Evolutionary conservation across 2,329 filamentous ascomycete genomes (phyloP).

Genomic region (Dactylellina parvicollis): DNA sequence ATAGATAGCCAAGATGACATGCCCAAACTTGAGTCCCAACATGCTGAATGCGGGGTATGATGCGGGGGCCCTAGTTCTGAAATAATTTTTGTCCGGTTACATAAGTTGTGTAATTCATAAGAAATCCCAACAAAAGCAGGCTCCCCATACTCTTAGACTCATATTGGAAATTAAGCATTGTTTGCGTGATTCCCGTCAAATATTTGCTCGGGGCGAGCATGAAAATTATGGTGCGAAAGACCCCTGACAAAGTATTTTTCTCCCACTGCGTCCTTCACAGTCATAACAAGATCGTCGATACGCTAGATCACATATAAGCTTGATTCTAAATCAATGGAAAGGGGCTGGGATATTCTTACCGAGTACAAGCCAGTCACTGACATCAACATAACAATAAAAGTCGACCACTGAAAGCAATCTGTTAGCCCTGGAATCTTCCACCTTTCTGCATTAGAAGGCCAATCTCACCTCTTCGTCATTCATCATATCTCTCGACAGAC

Average conservation of each 20-base stretch:
- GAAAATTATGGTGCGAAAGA: conserved; percentile 17
- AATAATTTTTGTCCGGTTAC: background rate
- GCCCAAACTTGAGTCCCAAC: background rate
- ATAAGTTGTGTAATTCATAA: background rate
- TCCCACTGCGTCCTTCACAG: conserved; percentile 42
- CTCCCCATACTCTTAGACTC: background rate
- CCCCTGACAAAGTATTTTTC: conserved; percentile 38
- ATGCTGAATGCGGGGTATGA: background rate
- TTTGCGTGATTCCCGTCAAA: background rate
- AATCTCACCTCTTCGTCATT: conserved; percentile 39
- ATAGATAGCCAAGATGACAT: no score
- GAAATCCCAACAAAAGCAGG: background rate
- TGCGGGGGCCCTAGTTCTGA: background rate
- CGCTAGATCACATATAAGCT: conserved; percentile 19
- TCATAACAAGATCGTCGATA: conserved; percentile 52
- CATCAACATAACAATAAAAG: conserved; percentile 42
- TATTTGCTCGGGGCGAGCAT: background rate
- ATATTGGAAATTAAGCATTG: background rate
- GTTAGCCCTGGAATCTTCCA: background rate
- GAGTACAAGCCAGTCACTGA: conserved; percentile 43
- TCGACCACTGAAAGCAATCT: conserved; percentile 27
- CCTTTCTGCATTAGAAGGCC: background rate
- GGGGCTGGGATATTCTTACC: conserved; percentile 3
- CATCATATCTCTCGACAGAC: conserved; percentile 35
- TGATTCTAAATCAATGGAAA: background rate